phyloP scores from a whole-genome alignment of 352 stramenopile species.

The Phytophthora megakarya region DNA sequence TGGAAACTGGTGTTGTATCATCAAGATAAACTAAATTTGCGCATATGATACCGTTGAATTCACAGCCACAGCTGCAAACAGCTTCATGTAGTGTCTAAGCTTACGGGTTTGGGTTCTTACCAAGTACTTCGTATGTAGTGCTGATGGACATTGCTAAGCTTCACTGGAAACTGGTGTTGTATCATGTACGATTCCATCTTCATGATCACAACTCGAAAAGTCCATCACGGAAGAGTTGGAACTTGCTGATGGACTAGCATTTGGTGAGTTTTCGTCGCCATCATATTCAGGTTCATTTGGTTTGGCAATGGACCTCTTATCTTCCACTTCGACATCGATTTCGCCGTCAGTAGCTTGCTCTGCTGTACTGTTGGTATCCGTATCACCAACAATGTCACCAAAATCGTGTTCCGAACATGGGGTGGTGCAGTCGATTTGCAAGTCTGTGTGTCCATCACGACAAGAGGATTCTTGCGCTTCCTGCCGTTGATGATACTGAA shows the following conservation, averaged over 20 bases:
- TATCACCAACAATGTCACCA: neutral
- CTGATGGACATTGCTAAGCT: neutral
- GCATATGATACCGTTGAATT: neutral
- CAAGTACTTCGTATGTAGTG: no score
- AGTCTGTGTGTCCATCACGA: neutral
- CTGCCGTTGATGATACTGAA: conserved; percentile 2
- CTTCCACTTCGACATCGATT: conserved; percentile 8
- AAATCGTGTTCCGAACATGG: conserved; percentile 13
- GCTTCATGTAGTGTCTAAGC: no score
- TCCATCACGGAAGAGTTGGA: conserved; percentile 1
- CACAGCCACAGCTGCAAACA: no score
- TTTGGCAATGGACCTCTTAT: conserved; percentile 12
- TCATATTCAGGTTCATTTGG: conserved; percentile 49
- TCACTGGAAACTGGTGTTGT: neutral
- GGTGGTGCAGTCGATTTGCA: conserved; percentile 20
- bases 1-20: neutral
- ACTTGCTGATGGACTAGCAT: conserved; percentile 16
- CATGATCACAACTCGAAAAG: conserved; percentile 8
- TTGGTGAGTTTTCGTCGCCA: conserved; percentile 20
- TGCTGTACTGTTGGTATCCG: neutral
- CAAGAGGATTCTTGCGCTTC: neutral
- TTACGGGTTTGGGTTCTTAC: neutral
- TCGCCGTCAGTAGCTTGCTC: neutral
- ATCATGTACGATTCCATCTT: conserved; percentile 3
- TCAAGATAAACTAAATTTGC: conserved; percentile 31